Conservation (phyloP, 768 basidiomycete species). For the Phlebiopsis gigantea region DNA sequence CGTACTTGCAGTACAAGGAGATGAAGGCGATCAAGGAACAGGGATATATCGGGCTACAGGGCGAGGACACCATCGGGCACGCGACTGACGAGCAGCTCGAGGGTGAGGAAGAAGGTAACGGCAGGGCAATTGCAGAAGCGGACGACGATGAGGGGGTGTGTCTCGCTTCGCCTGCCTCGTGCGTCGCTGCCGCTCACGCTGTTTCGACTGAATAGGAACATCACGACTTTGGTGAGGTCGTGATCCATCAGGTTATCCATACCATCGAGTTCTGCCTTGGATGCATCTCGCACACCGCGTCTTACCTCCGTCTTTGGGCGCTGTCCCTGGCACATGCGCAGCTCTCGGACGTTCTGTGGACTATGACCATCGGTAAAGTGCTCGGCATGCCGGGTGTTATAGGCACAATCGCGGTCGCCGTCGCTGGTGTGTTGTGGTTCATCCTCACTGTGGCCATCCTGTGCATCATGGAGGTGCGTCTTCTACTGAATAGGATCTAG, state of each 20-base stretch:
- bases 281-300: conserved; percentile 96
- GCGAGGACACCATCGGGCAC: conserved; percentile 48
- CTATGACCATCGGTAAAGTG: conserved; percentile 70
- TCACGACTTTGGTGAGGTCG: conserved; percentile 91
- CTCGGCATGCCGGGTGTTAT: conserved; percentile 61
- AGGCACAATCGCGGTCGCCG: conserved; percentile 39
- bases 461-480: conserved; percentile 91
- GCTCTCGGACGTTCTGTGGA: conserved; percentile 89
- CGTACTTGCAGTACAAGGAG: conserved; percentile 89
- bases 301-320: conserved; percentile 93
- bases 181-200: neutral
- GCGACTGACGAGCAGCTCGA: conserved; percentile 60
- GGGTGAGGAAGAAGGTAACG: conserved; percentile 79
- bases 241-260: conserved; percentile 97
- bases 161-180: conserved; percentile 19
- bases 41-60: conserved; percentile 73
- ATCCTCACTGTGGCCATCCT: conserved; percentile 67
- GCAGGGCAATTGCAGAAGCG: conserved; percentile 67
- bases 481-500: conserved; percentile 15
- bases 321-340: conserved; percentile 97
- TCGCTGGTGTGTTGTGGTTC: conserved; percentile 74
- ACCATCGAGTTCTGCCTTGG: conserved; percentile 99
- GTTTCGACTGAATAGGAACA: conserved; percentile 45
- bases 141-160: conserved; percentile 72
- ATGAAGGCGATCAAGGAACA: conserved; percentile 76